Percentiles rank a stretch among this genome's conserved stretches.
Evolutionary conservation across 148 eudicot species (phyloP).

Genomic region (Salicornia ramosissima): DNA sequence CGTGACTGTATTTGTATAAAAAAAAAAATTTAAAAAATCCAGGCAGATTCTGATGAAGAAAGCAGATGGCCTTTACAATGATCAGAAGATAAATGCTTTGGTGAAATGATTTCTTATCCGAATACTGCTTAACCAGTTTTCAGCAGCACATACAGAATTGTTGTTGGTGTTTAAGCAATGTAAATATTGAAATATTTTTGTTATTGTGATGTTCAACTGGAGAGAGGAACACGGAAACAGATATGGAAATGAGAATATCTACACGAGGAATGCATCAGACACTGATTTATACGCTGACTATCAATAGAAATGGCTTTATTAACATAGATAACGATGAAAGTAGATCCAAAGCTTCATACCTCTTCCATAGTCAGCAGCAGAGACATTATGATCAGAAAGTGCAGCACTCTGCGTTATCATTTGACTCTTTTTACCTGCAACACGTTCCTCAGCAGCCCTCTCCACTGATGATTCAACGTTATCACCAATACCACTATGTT

Average conservation of each 20-base stretch:
- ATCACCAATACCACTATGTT: conserved; percentile 26
- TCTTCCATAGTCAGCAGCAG: conserved; percentile 23
- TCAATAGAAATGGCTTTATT: background rate
- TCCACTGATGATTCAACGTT: conserved; percentile 25
- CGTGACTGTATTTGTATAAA: too few species aligned
- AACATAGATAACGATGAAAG: background rate
- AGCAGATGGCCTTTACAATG: too few species aligned
- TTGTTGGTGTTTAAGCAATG: background rate
- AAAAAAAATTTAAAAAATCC: too few species aligned
- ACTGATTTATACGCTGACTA: background rate
- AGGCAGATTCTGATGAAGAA: too few species aligned
- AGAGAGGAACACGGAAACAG: background rate
- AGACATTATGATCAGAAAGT: conserved; percentile 20
- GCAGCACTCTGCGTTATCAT: conserved; percentile 11
- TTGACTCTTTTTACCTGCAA: conserved; percentile 24
- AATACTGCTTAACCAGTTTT: background rate
- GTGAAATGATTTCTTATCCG: background rate
- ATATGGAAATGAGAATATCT: background rate
- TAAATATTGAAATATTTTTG: background rate
- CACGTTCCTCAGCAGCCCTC: conserved; percentile 30
- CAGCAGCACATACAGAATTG: background rate
- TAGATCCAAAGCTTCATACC: conserved; percentile 28
- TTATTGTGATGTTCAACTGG: background rate
- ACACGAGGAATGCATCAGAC: background rate
- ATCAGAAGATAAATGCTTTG: background rate